Evolutionary conservation across 495 filamentous ascomycete genomes (phyloP), one percentile per base, ranked within the genome.

Genomic region (Aspergillus hancockii): DNA sequence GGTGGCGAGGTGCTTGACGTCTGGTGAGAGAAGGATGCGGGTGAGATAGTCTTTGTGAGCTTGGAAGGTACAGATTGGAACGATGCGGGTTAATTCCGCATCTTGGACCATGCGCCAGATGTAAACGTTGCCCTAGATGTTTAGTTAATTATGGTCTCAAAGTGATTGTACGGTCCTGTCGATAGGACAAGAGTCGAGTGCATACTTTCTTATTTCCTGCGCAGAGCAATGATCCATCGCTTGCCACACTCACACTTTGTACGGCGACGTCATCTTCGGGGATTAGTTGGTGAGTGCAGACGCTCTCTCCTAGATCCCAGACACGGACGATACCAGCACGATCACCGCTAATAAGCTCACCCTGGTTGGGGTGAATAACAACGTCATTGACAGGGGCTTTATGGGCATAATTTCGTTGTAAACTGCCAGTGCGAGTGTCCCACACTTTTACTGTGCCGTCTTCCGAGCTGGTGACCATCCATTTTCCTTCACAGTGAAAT

Each of bases 401-500:
- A 66, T 98, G 94, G 55, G 81, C 84, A 70, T 98, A 98, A 74
- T 93, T 96, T 19, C 94, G 85, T 71, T 98, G 94, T 43, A 98
- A 83, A 46, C 81, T 88, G 21, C 91, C 95, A 7, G 82, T 89
- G 23, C 95, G 83, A 8, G 93, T 98, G 71, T 98, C 95, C 94
- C 94, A 98, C 47, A 98, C 96, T 80, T 97, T 98, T 62, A 98
- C 93, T 8, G 92, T 96, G 50, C 93, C 90, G 66, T 98, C 94
- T 71, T 98, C 94, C 38, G 91, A 95, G 74, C 90, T 94, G 4
- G 94, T 98, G n/a, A 97, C 93, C 92, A 98, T 97, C 94, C 94
- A 98, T 75, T 98, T 98, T 12, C 92, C 92, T 70, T 98, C 94
- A 66, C 92, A 97, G 72, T 98, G 94, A 68, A 98, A 98, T 23